These are phyloP conservation scores for Dicorynia guianensis DNA, from an alignment of 306 rosid genomes.

Conservation along the genomic window DNA sequence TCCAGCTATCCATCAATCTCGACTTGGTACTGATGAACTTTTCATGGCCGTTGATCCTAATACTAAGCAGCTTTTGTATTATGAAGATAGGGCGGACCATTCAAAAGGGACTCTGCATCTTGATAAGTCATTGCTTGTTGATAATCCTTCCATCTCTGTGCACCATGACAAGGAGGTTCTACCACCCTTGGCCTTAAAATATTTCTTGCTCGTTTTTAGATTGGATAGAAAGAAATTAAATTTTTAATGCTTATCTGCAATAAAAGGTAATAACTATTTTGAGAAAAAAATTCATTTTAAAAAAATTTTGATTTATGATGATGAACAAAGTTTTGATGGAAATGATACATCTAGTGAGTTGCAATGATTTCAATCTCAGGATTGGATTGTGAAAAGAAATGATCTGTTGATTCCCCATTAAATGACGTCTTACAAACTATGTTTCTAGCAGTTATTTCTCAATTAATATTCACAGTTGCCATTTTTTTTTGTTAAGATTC, in stretches of 20 bases:
- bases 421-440: conserved; percentile 19
- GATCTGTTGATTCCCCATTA: conserved; percentile 13
- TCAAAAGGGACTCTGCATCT: conserved; percentile 72
- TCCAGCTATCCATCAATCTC: conserved; percentile 81
- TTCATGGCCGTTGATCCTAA: conserved; percentile 89
- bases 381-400: conserved; percentile 30
- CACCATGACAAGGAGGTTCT: conserved; percentile 92
- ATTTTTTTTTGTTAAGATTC: conserved; percentile 6
- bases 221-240: conserved; percentile 14
- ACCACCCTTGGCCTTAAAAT: conserved; percentile 30
- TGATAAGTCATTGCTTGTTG: conserved; percentile 75
- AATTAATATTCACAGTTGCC: conserved; percentile 6
- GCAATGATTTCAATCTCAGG: conserved; percentile 19
- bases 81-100: conserved; percentile 82
- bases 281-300: neutral
- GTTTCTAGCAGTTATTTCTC: neutral
- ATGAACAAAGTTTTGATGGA: conserved; percentile 1
- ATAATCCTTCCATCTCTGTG: conserved; percentile 78
- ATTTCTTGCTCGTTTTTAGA: conserved; percentile 43
- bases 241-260: neutral
- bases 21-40: conserved; percentile 95
- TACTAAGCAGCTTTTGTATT: conserved; percentile 87
- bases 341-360: conserved; percentile 17
- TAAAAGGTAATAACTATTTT: neutral
- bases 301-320: neutral